Conservation (phyloP, 306 rosid genomes). For the Prunus mira region DNA sequence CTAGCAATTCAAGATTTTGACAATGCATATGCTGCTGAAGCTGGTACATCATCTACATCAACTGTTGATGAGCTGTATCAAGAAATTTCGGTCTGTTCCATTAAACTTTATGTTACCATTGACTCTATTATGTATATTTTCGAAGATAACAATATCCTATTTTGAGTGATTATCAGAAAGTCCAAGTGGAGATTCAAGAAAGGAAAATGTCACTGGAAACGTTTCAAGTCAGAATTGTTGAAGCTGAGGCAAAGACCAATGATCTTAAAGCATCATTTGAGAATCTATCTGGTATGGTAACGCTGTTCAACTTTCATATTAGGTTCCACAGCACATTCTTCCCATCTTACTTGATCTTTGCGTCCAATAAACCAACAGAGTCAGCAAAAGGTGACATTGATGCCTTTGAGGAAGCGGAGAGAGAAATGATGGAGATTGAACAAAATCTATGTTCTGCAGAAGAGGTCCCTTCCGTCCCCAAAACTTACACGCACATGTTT, state of each 20-base stretch:
- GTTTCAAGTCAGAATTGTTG: slow-evolving; percentile 36
- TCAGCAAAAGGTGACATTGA: slow-evolving; percentile 60
- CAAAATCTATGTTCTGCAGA: slow-evolving; percentile 42
- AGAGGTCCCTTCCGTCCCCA: slow-evolving; percentile 35
- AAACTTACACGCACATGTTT: background rate
- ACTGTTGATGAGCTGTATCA: slow-evolving; percentile 64
- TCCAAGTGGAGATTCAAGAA: slow-evolving; percentile 41
- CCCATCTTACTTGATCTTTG: slow-evolving; percentile 13
- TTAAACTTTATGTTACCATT: slow-evolving; percentile 6
- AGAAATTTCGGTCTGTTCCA: slow-evolving; percentile 69
- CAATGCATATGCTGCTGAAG: slow-evolving; percentile 41
- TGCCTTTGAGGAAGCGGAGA: slow-evolving; percentile 64
- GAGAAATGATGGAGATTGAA: slow-evolving; percentile 58
- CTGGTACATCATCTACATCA: slow-evolving; percentile 47
- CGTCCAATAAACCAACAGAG: slow-evolving; percentile 40
- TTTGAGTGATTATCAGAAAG: slow-evolving; percentile 45
- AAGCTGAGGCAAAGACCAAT: slow-evolving; percentile 52
- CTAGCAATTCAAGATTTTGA: slow-evolving; percentile 46
- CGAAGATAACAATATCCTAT: slow-evolving; percentile 6
- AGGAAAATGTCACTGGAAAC: slow-evolving; percentile 36
- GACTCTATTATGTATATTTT: background rate
- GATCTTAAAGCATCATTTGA: slow-evolving; percentile 59
- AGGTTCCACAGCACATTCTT: slow-evolving; percentile 19
- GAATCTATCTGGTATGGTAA: slow-evolving; percentile 60
- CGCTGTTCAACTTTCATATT: slow-evolving; percentile 11